A percentile compares a stretch with the other conserved stretches of the same genome.
Conservation (phyloP, 352 stramenopile species). For the Aphanomyces invadans region DNA sequence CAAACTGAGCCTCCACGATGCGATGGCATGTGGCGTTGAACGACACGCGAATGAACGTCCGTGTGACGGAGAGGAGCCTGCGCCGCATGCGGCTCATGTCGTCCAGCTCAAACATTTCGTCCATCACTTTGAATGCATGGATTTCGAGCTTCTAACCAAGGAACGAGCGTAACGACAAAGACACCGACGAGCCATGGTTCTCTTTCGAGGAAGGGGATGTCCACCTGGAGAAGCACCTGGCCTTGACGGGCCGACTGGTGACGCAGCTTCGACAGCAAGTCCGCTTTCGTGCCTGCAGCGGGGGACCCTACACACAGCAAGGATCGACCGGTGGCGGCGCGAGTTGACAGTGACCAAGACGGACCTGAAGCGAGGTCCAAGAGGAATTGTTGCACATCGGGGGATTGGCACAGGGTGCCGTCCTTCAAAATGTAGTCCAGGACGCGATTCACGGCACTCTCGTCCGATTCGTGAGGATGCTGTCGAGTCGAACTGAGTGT, state of each 20-base stretch:
- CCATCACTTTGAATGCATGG: constrained; percentile 13
- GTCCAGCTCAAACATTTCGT: constrained; percentile 20
- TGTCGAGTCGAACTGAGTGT: background rate
- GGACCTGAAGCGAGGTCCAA: constrained; percentile 7
- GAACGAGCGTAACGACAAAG: background rate
- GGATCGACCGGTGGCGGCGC: too few species aligned
- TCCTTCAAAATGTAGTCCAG: constrained; percentile 7
- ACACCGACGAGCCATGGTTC: too few species aligned
- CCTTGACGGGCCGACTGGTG: background rate
- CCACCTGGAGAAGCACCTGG: constrained; percentile 16
- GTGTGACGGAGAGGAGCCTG: constrained; percentile 3
- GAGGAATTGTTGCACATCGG: constrained; percentile 5
- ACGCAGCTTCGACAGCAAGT: background rate
- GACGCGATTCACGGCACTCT: constrained; percentile 3
- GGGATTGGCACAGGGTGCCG: background rate
- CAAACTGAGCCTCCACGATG: constrained; percentile 17
- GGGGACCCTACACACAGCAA: background rate
- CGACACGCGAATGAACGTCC: constrained; percentile 18
- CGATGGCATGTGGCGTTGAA: constrained; percentile 19
- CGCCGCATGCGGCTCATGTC: constrained; percentile 12
- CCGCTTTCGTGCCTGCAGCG: background rate
- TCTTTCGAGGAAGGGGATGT: too few species aligned
- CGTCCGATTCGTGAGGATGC: background rate
- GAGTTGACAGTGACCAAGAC: too few species aligned
- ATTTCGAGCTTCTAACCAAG: constrained; percentile 16